Evolutionary conservation across 257 asterid species (phyloP).

Genomic region (Salvia miltiorrhiza): DNA sequence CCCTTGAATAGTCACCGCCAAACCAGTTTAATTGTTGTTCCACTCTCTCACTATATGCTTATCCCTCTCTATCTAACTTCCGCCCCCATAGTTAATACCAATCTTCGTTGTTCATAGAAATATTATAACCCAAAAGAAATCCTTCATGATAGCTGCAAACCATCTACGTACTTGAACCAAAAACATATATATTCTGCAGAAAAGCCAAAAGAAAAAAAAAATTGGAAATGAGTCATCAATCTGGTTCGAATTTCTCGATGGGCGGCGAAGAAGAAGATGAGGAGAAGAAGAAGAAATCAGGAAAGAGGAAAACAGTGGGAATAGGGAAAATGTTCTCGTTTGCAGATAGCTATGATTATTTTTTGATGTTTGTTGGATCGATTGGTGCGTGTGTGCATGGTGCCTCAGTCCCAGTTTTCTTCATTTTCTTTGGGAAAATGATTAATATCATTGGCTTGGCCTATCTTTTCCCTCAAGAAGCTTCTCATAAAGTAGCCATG

Average conservation of each 20-base stretch:
- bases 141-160: neutral
- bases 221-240: slow-evolving; percentile 28
- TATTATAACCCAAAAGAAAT: neutral
- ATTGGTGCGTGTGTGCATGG: slow-evolving; percentile 91
- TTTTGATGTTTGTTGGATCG: slow-evolving; percentile 71
- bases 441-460: slow-evolving; percentile 83
- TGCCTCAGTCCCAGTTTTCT: slow-evolving; percentile 95
- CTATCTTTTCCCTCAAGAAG: slow-evolving; percentile 74
- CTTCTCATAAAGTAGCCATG: slow-evolving; percentile 81
- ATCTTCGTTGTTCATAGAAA: neutral
- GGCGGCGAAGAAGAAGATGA: slow-evolving; percentile 12
- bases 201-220: neutral
- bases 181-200: neutral
- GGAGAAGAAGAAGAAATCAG: neutral
- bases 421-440: slow-evolving; percentile 86
- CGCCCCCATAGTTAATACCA: too few relatives aligned
- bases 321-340: slow-evolving; percentile 56
- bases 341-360: slow-evolving; percentile 74
- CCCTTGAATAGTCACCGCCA: slow-evolving; percentile 28
- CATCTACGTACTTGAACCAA: neutral
- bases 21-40: too few relatives aligned
- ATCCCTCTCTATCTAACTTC: slow-evolving; percentile 2
- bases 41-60: too few relatives aligned
- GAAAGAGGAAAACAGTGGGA: slow-evolving; percentile 28
- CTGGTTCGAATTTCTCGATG: neutral